These are phyloP conservation scores for Pugionium dolabratum DNA, from an alignment of 345 rosid genomes.

Conservation along the genomic window DNA sequence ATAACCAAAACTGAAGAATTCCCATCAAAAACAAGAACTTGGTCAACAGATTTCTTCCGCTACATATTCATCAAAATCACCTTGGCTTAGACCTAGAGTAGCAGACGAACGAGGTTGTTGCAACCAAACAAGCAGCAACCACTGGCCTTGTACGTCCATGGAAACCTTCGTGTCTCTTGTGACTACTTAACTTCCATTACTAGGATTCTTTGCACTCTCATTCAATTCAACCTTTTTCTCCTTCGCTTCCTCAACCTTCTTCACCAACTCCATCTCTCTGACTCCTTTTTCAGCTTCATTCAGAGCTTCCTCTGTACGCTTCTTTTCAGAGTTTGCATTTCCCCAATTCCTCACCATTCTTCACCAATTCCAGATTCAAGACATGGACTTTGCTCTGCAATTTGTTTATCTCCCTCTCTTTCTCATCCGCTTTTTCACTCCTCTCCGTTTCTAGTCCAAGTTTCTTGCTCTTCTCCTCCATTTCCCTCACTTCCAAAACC, in stretches of 20 bases:
- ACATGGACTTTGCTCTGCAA: slow-evolving; percentile 47
- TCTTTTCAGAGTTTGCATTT: slow-evolving; percentile 45
- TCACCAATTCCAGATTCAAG: slow-evolving; percentile 46
- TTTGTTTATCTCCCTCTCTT: slow-evolving; percentile 49
- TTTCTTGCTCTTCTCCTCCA: slow-evolving; percentile 68
- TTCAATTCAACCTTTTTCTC: slow-evolving; percentile 43
- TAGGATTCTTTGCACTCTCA: slow-evolving; percentile 42
- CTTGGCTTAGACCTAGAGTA: slow-evolving; percentile 47
- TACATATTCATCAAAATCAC: slow-evolving; percentile 31
- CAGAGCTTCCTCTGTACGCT: slow-evolving; percentile 38
- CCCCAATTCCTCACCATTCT: slow-evolving; percentile 43
- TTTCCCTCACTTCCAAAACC: slow-evolving; percentile 54
- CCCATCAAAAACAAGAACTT: slow-evolving; percentile 22
- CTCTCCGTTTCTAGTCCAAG: slow-evolving; percentile 59
- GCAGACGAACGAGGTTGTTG: slow-evolving; percentile 53
- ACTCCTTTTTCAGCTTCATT: slow-evolving; percentile 41
- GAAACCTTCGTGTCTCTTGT: slow-evolving; percentile 27
- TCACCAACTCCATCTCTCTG: slow-evolving; percentile 47
- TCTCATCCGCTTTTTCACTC: slow-evolving; percentile 55
- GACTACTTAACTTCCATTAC: slow-evolving; percentile 35
- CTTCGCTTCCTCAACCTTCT: slow-evolving; percentile 49
- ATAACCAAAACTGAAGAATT: slow-evolving; percentile 2
- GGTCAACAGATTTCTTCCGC: slow-evolving; percentile 19
- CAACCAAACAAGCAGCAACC: slow-evolving; percentile 49
- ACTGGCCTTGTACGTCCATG: slow-evolving; percentile 46